Base-by-base conservation (phyloP, 495 filamentous ascomycete genomes). In the Tuber microsphaerosporum region DNA sequence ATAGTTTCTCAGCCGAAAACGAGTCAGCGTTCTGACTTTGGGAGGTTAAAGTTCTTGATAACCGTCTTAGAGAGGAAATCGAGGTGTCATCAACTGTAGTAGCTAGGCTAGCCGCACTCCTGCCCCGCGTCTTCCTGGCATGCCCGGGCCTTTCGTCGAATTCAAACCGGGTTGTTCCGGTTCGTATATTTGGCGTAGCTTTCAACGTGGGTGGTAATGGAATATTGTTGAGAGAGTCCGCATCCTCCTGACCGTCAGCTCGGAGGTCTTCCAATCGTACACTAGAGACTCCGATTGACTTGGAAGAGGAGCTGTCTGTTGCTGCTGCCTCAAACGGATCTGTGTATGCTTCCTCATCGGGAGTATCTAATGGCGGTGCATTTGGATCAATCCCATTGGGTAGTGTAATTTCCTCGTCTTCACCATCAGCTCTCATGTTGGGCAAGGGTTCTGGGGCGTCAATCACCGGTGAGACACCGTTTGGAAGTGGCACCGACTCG, bases 181-280 rank as follows among this genome's bases (percentile, higher is more conserved):
- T 75, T 72, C 81, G 74, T 39, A 73, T 77, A 73, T 77, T 77
- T 61, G 81, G 73, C 16, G 43, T n/a, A 22, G 26, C 44, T 76
- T 80, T 76, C 22, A 74, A n/a, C 26, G 70, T 73, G 22, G 76
- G 73, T n/a, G 61, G 46, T 46, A 76, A 74, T 31, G 56, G 56
- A 41, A 81, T 51, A 41, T 70, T 79, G 37, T 74, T 69, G 31
- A 82, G 73, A 26, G 80, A 82, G 19, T 78, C 80, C 8, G 76
- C 37, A 37, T 82, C 81, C 20, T 82, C 80, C 71, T 75, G 75
- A 19, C 71, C 73, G 44, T 77, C 75, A 26, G 77, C 70, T 44
- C 61, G 79, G 44, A 82, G 71, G 37, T 82, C 81, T 70, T 81
- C 81, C 73, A 82, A 82, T 51, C 80, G 76, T 34, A 82, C 72